A percentile compares a stretch with the other conserved stretches of the same genome.
Conservation (phyloP, 441 rosid species). For the Metrosideros polymorpha region DNA sequence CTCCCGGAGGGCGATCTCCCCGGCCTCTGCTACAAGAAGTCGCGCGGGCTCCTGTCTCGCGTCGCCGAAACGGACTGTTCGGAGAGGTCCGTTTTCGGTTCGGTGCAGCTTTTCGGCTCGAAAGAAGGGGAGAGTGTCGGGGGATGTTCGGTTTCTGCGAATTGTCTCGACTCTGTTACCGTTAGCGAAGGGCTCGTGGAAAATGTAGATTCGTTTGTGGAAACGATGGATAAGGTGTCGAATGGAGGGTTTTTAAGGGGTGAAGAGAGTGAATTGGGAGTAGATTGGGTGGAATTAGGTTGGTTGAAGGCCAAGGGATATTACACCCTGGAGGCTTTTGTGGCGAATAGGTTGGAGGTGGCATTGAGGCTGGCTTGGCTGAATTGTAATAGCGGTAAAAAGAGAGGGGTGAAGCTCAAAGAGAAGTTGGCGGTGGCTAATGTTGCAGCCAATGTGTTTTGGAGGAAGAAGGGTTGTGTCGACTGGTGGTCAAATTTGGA, state of each 20-base stretch:
- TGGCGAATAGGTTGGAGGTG: constrained; percentile 82
- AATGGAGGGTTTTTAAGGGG: constrained; percentile 73
- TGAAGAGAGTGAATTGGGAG: constrained; percentile 59
- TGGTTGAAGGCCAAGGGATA: constrained; percentile 95
- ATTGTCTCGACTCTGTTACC: constrained; percentile 53
- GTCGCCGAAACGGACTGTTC: constrained; percentile 43
- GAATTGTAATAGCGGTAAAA: constrained; percentile 53
- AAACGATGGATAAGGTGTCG: constrained; percentile 60
- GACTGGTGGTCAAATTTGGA: constrained; percentile 92
- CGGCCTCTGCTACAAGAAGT: constrained; percentile 66
- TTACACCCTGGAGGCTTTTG: constrained; percentile 73
- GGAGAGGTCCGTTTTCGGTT: constrained; percentile 45
- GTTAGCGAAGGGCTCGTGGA: constrained; percentile 49
- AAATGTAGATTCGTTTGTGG: constrained; percentile 62
- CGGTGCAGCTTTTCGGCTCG: constrained; percentile 56
- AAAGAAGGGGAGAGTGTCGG: constrained; percentile 50
- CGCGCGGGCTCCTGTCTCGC: constrained; percentile 72
- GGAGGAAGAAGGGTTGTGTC: constrained; percentile 85
- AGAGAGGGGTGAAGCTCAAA: constrained; percentile 72
- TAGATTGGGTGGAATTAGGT: constrained; percentile 76
- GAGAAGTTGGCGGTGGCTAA: constrained; percentile 59
- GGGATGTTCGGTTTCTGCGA: constrained; percentile 46
- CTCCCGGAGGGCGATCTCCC: constrained; percentile 68
- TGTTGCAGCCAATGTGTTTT: constrained; percentile 58
- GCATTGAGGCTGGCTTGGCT: constrained; percentile 89